Percentiles rank a stretch among this genome's conserved stretches.
Evolutionary conservation across 169 alveolate species (phyloP).

Genomic region (Plasmodium blacklocki): DNA sequence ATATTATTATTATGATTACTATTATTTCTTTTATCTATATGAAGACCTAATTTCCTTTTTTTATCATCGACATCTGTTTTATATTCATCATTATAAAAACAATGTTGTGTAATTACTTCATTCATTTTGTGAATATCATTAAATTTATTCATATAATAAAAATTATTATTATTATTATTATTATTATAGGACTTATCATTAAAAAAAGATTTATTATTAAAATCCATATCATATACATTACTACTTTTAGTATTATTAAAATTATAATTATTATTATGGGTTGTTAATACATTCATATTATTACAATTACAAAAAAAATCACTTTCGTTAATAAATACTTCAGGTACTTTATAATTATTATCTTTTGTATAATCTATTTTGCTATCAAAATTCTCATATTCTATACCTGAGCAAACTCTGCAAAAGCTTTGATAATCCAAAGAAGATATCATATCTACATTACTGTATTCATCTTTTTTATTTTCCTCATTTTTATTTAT

Average conservation of each 20-base stretch:
- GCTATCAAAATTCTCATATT: conserved; percentile 38
- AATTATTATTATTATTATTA: conserved; percentile 17
- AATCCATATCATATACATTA: no score
- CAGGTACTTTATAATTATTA: conserved; percentile 16
- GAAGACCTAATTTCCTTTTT: background rate
- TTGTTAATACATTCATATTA: conserved; percentile 22
- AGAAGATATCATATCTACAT: conserved; percentile 35
- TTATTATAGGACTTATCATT: background rate
- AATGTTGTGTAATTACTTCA: conserved; percentile 12
- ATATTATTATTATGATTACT: conserved; percentile 39
- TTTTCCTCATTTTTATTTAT: conserved; percentile 1
- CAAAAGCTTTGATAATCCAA: conserved; percentile 30
- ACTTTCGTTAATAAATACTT: conserved; percentile 61
- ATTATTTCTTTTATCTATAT: conserved; percentile 8
- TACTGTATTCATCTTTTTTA: conserved; percentile 17
- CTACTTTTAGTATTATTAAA: background rate
- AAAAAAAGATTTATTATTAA: no score
- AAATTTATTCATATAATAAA: conserved; percentile 33
- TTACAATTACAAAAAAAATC: conserved; percentile 66
- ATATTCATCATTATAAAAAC: conserved; percentile 23
- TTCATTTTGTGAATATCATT: conserved; percentile 44
- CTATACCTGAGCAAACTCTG: conserved; percentile 50
- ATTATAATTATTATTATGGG: conserved; percentile 8
- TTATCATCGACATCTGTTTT: background rate
- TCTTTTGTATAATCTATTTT: background rate